Conservation (phyloP, 352 stramenopile genomes). For the Thalassiosira tumida region DNA sequence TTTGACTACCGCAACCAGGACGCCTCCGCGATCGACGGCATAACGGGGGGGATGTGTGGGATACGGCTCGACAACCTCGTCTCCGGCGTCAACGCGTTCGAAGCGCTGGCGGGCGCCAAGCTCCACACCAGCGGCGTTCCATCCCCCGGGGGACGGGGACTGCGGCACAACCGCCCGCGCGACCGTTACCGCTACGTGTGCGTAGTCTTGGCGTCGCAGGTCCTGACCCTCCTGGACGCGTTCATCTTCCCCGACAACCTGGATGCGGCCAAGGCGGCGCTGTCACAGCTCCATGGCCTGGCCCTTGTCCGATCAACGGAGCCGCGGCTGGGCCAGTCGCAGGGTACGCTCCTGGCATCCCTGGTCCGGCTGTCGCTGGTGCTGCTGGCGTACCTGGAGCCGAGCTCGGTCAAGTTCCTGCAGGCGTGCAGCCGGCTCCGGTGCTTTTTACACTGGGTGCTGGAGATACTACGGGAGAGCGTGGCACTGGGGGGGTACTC, state of each 20-base stretch:
- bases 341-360: constrained; percentile 88
- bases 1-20: constrained; percentile 86
- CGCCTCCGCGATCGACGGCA: constrained; percentile 81
- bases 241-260: constrained; percentile 91
- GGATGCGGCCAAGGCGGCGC: constrained; percentile 79
- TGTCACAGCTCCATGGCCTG: constrained; percentile 89
- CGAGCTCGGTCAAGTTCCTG: constrained; percentile 88
- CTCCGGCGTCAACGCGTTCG: constrained; percentile 82
- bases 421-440: constrained; percentile 88
- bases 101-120: constrained; percentile 77
- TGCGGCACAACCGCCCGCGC: constrained; percentile 44
- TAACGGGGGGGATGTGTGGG: constrained; percentile 86
- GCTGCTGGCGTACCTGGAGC: constrained; percentile 87
- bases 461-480: constrained; percentile 87
- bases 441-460: constrained; percentile 89
- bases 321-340: constrained; percentile 85
- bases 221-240: constrained; percentile 89
- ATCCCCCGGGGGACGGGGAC: not conserved
- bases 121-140: constrained; percentile 59
- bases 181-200: constrained; percentile 82
- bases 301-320: constrained; percentile 88
- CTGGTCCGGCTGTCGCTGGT: constrained; percentile 89
- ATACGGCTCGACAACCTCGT: constrained; percentile 87
- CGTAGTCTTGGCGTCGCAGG: constrained; percentile 86
- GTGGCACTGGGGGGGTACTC: constrained; percentile 86